These are phyloP conservation scores for Solidago caesia DNA, from an alignment of 129 eudicot species.

Conservation along the genomic window DNA sequence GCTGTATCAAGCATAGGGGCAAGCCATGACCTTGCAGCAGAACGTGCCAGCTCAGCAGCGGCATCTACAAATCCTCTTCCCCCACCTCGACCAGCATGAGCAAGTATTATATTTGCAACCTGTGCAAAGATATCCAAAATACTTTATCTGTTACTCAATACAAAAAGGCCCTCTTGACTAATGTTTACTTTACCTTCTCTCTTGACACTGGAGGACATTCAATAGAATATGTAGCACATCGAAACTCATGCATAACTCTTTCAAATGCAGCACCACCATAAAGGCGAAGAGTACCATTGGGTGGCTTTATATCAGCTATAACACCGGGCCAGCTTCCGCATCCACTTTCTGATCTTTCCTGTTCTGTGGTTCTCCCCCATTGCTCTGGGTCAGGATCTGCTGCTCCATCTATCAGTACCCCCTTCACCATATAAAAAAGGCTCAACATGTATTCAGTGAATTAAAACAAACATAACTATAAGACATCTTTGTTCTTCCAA, in stretches of 20 bases:
- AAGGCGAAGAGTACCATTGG: constrained; percentile 71
- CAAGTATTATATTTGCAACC: constrained; percentile 93
- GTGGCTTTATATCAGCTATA: constrained; percentile 56
- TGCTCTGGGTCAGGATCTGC: constrained; percentile 90
- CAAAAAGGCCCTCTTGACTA: not conserved
- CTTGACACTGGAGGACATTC: constrained; percentile 86
- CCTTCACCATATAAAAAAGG: constrained; percentile 37
- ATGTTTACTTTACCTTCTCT: constrained; percentile 54
- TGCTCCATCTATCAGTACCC: constrained; percentile 76
- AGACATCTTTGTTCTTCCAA: not conserved
- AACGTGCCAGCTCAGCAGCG: constrained; percentile 89
- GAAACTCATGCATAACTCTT: constrained; percentile 85
- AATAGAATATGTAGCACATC: constrained; percentile 83
- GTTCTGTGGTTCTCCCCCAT: constrained; percentile 88
- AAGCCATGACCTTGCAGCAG: constrained; percentile 86
- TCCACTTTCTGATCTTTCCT: constrained; percentile 73
- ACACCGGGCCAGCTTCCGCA: constrained; percentile 89
- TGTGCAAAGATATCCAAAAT: constrained; percentile 14
- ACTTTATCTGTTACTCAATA: constrained; percentile 4
- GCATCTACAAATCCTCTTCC: constrained; percentile 75
- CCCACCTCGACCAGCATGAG: constrained; percentile 90
- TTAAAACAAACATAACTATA: not conserved
- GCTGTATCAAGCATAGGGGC: constrained; percentile 85
- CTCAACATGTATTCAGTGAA: not conserved
- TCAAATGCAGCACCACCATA: constrained; percentile 97